These are phyloP conservation scores for Hypoxylon fuscum DNA, from an alignment of 495 filamentous ascomycete species.

Conservation along the genomic window DNA sequence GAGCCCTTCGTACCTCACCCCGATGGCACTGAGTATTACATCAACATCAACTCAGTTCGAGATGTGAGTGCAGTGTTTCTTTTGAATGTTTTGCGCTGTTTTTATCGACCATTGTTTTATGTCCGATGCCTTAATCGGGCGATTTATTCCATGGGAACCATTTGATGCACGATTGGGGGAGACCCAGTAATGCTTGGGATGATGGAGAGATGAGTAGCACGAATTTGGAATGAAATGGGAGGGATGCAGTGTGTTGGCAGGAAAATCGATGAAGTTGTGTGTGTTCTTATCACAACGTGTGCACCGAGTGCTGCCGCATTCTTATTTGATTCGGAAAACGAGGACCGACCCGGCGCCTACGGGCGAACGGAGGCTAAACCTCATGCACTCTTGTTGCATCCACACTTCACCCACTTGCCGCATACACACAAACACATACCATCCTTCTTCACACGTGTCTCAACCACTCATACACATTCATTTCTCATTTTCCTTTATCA, in stretches of 20 bases:
- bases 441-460: slow-evolving; percentile 27
- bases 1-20: slow-evolving; percentile 98
- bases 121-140: slow-evolving; percentile 17
- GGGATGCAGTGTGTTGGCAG: background rate
- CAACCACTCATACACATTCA: background rate
- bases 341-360: slow-evolving; percentile 43
- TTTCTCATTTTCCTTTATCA: slow-evolving; percentile 12
- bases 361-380: slow-evolving; percentile 69
- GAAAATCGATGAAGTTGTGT: slow-evolving; percentile 14
- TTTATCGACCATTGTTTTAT: slow-evolving; percentile 35
- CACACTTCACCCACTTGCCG: slow-evolving; percentile 42
- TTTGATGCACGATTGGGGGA: slow-evolving; percentile 32
- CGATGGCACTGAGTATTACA: slow-evolving; percentile 94
- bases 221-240: slow-evolving; percentile 7
- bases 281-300: slow-evolving; percentile 34
- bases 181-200: background rate
- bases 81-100: slow-evolving; percentile 28
- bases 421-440: slow-evolving; percentile 25
- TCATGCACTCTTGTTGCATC: slow-evolving; percentile 46
- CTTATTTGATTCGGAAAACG: slow-evolving; percentile 34
- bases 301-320: slow-evolving; percentile 27
- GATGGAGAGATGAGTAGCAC: slow-evolving; percentile 3
- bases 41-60: slow-evolving; percentile 93
- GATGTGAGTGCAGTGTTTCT: slow-evolving; percentile 68
- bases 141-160: slow-evolving; percentile 11